Conservation (phyloP, 345 rosid genomes). For the Aquilaria yunnanensis region DNA sequence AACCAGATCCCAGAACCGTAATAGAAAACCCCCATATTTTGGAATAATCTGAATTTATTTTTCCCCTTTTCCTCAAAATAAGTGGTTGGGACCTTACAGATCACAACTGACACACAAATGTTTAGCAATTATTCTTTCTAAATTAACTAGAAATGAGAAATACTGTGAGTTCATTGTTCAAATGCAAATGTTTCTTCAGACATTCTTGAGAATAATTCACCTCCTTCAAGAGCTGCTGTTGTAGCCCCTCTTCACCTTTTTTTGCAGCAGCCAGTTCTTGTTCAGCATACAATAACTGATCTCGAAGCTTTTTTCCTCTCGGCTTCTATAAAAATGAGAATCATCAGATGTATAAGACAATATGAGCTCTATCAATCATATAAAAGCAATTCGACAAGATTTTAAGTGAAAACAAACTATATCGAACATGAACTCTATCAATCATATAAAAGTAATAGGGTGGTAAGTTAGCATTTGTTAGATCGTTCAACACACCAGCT, state of each 20-base stretch:
- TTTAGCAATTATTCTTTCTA: too few relatives aligned
- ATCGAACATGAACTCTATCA: too few relatives aligned
- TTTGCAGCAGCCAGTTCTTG: constrained; percentile 92
- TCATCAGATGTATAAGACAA: neutral
- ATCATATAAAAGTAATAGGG: neutral
- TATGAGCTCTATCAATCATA: too few relatives aligned
- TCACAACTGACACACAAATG: too few relatives aligned
- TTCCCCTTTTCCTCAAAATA: too few relatives aligned
- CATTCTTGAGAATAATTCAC: constrained; percentile 58
- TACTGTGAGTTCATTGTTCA: constrained; percentile 64
- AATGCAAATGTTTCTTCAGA: constrained; percentile 50
- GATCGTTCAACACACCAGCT: constrained; percentile 33
- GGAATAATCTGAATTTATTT: too few relatives aligned
- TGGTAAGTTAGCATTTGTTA: neutral
- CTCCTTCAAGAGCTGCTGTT: constrained; percentile 68
- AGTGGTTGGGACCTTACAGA: too few relatives aligned
- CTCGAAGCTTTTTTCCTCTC: constrained; percentile 66
- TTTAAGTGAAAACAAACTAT: too few relatives aligned
- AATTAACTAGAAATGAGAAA: neutral
- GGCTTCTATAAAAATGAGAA: constrained; percentile 36
- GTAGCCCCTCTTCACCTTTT: constrained; percentile 73
- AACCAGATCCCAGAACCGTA: too few relatives aligned
- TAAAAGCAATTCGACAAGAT: too few relatives aligned
- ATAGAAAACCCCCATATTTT: too few relatives aligned
- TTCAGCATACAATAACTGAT: constrained; percentile 56